phyloP scores from a whole-genome alignment of 331 rosid species.

The Erythrophleum ivorense region DNA sequence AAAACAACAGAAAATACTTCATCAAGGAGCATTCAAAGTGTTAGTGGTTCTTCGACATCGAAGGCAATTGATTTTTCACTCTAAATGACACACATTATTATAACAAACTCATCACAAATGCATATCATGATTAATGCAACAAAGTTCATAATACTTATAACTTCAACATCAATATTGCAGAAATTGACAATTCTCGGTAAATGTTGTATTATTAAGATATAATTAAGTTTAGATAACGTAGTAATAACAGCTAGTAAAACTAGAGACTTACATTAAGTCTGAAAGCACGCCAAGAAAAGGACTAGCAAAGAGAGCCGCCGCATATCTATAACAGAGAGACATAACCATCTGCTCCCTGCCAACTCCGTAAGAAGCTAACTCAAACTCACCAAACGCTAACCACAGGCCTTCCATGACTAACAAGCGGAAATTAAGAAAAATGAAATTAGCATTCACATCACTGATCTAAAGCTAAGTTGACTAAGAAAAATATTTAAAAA shows the following conservation, averaged over 20 bases:
- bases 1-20: constrained; percentile 25
- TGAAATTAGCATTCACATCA: constrained; percentile 38
- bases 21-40: constrained; percentile 21
- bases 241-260: constrained; percentile 28
- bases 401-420: constrained; percentile 88
- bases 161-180: constrained; percentile 25
- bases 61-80: constrained; percentile 18
- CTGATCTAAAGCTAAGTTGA: constrained; percentile 29
- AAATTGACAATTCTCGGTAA: constrained; percentile 8
- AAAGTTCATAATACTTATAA: constrained; percentile 3
- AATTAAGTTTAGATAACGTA: constrained; percentile 17
- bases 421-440: constrained; percentile 12
- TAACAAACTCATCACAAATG: constrained; percentile 24
- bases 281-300: constrained; percentile 80
- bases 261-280: constrained; percentile 75
- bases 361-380: constrained; percentile 67
- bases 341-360: constrained; percentile 65
- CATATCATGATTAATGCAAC: not conserved
- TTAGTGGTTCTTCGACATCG: constrained; percentile 38
- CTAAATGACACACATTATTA: constrained; percentile 9
- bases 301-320: constrained; percentile 75
- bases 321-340: constrained; percentile 72
- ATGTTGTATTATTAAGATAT: constrained; percentile 19
- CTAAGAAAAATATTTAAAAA: constrained; percentile 9
- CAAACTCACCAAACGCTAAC: constrained; percentile 87